These are phyloP conservation scores for Darksidea phi DNA, from an alignment of 495 filamentous ascomycete genomes.

Conservation along the genomic window DNA sequence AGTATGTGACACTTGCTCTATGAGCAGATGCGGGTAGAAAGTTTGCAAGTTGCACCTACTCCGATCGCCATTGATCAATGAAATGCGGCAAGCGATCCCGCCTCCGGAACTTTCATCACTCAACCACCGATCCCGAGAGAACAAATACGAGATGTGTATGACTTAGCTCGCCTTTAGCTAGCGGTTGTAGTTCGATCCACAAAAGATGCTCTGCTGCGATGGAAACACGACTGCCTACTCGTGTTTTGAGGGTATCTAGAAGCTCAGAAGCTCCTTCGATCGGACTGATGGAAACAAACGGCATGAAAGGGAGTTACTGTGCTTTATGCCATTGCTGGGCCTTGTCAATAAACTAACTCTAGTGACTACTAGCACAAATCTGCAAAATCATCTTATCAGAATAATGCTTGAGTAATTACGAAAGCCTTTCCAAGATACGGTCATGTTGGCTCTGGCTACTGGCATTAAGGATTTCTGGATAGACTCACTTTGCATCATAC, in stretches of 20 bases:
- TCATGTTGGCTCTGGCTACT: background rate
- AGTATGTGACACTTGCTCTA: too few species aligned
- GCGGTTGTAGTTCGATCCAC: background rate
- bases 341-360: background rate
- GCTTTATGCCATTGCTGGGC: conserved; percentile 19
- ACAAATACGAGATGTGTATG: too few species aligned
- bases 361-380: background rate
- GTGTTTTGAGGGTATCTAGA: too few species aligned
- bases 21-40: too few species aligned
- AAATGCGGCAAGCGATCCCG: too few species aligned
- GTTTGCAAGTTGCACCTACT: too few species aligned
- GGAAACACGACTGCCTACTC: too few species aligned
- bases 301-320: conserved; percentile 4
- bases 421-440: conserved; percentile 9
- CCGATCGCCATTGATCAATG: too few species aligned
- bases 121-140: too few species aligned
- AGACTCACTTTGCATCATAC: conserved; percentile 21
- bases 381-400: background rate
- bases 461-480: conserved; percentile 12
- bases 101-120: too few species aligned
- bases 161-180: background rate
- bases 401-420: conserved; percentile 3
- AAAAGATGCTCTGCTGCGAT: background rate
- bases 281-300: background rate
- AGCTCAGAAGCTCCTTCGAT: background rate